Percentiles rank a stretch among this genome's conserved stretches.
Evolutionary conservation across 2,329 filamentous ascomycete species (phyloP).

Genomic region (Juglanconis juglandina): DNA sequence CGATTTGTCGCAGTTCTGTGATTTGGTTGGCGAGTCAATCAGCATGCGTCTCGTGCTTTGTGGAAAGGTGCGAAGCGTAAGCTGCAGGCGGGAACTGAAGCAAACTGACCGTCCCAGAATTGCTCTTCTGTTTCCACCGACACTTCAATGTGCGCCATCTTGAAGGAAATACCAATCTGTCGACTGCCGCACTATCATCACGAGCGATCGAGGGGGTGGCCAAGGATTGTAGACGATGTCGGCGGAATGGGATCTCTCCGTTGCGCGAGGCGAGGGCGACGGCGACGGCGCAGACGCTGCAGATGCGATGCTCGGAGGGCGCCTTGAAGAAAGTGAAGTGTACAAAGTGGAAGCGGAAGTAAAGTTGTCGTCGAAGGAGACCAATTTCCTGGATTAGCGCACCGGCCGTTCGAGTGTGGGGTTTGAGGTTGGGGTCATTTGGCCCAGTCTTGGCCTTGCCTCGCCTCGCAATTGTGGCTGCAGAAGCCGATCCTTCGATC

Average conservation of each 20-base stretch:
- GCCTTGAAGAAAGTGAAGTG: neutral
- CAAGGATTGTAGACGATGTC: neutral
- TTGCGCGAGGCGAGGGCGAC: neutral
- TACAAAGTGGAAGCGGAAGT: neutral
- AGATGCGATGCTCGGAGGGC: neutral
- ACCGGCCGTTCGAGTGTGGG: neutral
- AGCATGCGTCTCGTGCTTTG: neutral
- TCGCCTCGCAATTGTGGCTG: neutral
- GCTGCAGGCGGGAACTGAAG: conserved; percentile 12
- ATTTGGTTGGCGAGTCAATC: neutral
- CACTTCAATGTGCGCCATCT: conserved; percentile 63
- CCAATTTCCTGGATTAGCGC: neutral
- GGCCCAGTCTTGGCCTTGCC: neutral
- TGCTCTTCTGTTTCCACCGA: conserved; percentile 76
- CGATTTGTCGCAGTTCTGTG: conserved; percentile 46
- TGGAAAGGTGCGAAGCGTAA: conserved; percentile 1
- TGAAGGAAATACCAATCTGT: conserved; percentile 21
- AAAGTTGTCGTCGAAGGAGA: neutral
- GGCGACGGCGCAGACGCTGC: neutral
- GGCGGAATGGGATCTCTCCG: neutral
- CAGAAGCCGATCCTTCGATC: neutral
- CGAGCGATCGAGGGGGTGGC: conserved; percentile 6
- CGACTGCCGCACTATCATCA: conserved; percentile 15
- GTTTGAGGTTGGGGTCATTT: neutral
- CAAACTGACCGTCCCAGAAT: conserved; percentile 75